phyloP scores from a whole-genome alignment of 176 grass and related monocot genomes.

The Themeda triandra region DNA sequence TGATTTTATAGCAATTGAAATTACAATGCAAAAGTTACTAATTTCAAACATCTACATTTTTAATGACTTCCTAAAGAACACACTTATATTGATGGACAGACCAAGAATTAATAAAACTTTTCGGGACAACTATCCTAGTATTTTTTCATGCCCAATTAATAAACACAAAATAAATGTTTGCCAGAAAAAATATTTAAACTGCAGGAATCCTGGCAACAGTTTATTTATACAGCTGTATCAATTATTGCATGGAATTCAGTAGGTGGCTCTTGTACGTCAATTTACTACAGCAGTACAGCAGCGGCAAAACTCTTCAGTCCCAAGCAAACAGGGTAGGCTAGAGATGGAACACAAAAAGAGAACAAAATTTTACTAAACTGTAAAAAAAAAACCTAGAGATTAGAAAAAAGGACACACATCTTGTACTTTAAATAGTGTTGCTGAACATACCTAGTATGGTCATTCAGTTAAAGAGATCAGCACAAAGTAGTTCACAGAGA shows the following conservation, averaged over 20 bases:
- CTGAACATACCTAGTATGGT: not conserved
- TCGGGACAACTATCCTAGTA: not conserved
- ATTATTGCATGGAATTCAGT: constrained; percentile 17
- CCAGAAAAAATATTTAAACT: not conserved
- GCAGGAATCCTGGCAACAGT: not conserved
- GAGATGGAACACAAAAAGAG: not conserved
- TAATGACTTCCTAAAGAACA: not conserved
- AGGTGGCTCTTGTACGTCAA: not conserved
- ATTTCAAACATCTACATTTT: not conserved
- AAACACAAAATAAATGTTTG: not conserved
- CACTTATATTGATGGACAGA: not conserved
- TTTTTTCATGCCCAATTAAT: not conserved
- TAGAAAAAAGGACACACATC: not conserved
- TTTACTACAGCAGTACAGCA: not conserved
- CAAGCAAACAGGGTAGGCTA: not conserved
- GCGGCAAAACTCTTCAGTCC: not conserved
- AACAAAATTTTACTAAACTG: not conserved
- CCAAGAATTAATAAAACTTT: not conserved
- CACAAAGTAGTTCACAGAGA: constrained; percentile 11
- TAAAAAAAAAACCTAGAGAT: not conserved
- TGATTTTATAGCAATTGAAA: not conserved
- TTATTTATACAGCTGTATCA: not conserved
- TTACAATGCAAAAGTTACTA: not conserved
- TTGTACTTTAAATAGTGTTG: not conserved
- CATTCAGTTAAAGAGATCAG: constrained; percentile 4